phyloP scores from a whole-genome alignment of 257 asterid genomes.

The Linderniella brevidens region DNA sequence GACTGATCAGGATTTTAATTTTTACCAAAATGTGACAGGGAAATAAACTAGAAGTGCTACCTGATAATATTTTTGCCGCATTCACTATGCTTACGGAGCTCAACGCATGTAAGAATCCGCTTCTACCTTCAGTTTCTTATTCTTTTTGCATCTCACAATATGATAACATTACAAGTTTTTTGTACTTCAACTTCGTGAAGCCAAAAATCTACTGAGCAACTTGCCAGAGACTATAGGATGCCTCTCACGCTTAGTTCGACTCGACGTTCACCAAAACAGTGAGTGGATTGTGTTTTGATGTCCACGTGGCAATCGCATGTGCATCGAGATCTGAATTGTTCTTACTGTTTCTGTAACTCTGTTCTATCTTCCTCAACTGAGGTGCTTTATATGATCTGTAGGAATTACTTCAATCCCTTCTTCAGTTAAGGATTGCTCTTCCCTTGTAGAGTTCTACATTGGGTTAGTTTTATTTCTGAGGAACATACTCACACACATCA shows the following conservation, averaged over 20 bases:
- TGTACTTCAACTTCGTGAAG: constrained; percentile 25
- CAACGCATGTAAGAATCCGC: constrained; percentile 56
- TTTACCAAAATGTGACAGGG: constrained; percentile 34
- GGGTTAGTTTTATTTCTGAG: constrained; percentile 43
- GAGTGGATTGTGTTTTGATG: constrained; percentile 21
- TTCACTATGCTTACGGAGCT: constrained; percentile 75
- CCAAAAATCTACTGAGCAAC: constrained; percentile 48
- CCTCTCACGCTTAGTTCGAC: constrained; percentile 70
- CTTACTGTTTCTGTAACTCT: constrained; percentile 4
- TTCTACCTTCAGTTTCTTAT: constrained; percentile 12
- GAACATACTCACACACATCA: too few relatives aligned
- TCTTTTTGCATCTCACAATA: constrained; percentile 9
- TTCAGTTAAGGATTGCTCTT: constrained; percentile 62
- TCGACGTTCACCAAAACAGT: constrained; percentile 89
- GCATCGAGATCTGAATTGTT: background rate
- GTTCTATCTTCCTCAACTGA: background rate
- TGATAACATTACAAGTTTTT: constrained; percentile 12
- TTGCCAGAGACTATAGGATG: constrained; percentile 76
- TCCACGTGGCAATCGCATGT: constrained; percentile 3
- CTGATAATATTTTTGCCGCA: constrained; percentile 50
- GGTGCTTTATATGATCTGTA: constrained; percentile 18
- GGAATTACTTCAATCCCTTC: constrained; percentile 82
- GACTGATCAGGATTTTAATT: too few relatives aligned
- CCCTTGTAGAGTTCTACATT: constrained; percentile 78
- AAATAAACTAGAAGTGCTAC: constrained; percentile 50